A percentile compares a stretch with the other conserved stretches of the same genome.
These are phyloP conservation scores for Lachnellula occidentalis DNA, from an alignment of 2,329 filamentous ascomycete species.

Conservation along the genomic window DNA sequence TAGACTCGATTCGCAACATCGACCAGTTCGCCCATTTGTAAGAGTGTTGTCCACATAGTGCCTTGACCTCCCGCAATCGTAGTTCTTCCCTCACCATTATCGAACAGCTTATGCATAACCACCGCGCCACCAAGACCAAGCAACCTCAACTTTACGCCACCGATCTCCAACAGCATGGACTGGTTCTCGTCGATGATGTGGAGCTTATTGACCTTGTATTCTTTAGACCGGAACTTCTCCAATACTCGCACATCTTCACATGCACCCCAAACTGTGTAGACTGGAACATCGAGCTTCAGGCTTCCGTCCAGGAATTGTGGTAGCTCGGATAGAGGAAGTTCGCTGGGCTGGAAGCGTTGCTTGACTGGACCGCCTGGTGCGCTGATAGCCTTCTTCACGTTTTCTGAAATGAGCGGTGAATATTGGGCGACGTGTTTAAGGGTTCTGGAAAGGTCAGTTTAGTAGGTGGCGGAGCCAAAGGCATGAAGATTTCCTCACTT, in stretches of 20 bases:
- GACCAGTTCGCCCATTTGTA: constrained; percentile 97
- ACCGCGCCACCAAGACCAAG: constrained; percentile 92
- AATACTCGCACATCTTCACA: constrained; percentile 97
- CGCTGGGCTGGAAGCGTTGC: constrained; percentile 71
- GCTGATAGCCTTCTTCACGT: constrained; percentile 62
- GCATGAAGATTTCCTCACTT: constrained; percentile 57
- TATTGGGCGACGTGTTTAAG: constrained; percentile 98
- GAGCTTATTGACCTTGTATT: constrained; percentile 96
- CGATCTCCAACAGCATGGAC: constrained; percentile 89
- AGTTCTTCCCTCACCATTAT: constrained; percentile 95
- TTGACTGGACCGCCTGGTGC: constrained; percentile 74
- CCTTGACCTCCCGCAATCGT: constrained; percentile 97
- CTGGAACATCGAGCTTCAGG: constrained; percentile 87
- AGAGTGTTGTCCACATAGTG: constrained; percentile 97
- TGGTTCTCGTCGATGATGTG: constrained; percentile 98
- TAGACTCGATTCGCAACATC: constrained; percentile 98
- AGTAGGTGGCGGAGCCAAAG: constrained; percentile 15
- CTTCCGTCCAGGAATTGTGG: constrained; percentile 82
- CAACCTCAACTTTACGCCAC: constrained; percentile 90
- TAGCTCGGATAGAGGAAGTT: constrained; percentile 89
- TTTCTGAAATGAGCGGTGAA: constrained; percentile 84
- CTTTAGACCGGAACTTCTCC: constrained; percentile 93
- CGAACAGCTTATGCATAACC: constrained; percentile 99
- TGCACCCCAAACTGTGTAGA: constrained; percentile 98
- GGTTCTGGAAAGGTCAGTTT: constrained; percentile 54